Percentiles rank a stretch among this genome's conserved stretches.
These are phyloP conservation scores for Plasmodium knowlesi DNA, from an alignment of 169 alveolate species.

Conservation along the genomic window DNA sequence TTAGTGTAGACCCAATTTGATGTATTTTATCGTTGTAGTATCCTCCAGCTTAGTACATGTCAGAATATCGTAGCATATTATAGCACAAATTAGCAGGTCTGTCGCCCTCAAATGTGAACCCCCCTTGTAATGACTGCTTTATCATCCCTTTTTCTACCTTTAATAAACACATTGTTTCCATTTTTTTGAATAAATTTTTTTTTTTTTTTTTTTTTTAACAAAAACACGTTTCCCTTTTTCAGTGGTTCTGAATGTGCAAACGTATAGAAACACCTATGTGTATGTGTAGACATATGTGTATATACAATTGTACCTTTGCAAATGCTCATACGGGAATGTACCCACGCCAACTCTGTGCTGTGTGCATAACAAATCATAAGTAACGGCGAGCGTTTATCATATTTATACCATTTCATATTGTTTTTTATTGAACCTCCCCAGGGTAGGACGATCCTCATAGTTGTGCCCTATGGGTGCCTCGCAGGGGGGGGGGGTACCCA, in stretches of 20 bases:
- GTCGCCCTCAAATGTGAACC: not conserved
- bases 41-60: not conserved
- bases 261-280: not conserved
- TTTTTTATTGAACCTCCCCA: not conserved
- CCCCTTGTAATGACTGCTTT: not conserved
- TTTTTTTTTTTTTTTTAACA: not conserved
- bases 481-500: not conserved
- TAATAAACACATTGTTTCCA: not conserved
- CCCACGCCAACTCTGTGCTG: not conserved
- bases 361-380: constrained; percentile 20
- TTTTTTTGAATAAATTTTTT: not conserved
- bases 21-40: not conserved
- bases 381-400: not conserved
- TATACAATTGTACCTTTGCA: not conserved
- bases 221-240: not conserved
- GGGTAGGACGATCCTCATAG: not conserved
- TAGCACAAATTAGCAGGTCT: not conserved
- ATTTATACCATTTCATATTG: not conserved
- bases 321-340: not conserved
- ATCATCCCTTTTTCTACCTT: not conserved
- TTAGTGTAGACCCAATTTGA: not conserved
- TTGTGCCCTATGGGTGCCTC: not conserved
- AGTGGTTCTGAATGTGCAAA: not conserved
- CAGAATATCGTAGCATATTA: not conserved
- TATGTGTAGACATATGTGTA: not conserved